Evolutionary conservation across 169 alveolate genomes (phyloP), one percentile per base, ranked within the genome.

Genomic region (Plasmodium sp.): DNA sequence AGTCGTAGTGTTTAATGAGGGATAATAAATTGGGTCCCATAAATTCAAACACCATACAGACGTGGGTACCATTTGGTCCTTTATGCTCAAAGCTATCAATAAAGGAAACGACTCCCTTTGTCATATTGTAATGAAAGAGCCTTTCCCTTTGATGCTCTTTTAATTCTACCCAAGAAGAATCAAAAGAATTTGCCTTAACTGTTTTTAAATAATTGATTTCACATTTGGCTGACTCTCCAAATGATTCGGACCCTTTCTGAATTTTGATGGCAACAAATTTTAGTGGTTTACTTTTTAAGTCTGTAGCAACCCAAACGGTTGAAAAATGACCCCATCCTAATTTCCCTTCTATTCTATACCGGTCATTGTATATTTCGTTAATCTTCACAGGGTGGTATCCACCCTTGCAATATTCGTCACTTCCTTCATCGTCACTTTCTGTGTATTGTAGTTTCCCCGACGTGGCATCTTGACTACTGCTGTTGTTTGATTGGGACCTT

Each of bases 251-350:
- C 73, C 99, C 97, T 95, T 99, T 98, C 96, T 99, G 99, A 83
- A 99, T 98, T 96, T 99, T 99, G 81, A 99, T 96, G 27, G 99
- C 99, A 80, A 99, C 99, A 94, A 97, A 99, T 18, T 97, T 97
- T 45, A 97, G 96, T 62, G 98, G 98, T 72, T 97, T 97, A 34
- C 95, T 94, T 83, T 94, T 81, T 67, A 96, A 93, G 95, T 99
- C 99, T 41, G 98, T 96, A n/a, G 99, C 99, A 45, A 99, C 98
- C 99, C 99, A 99, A 27, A 99, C 99, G 0, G 99, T 99, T 58
- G 99, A 98, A 97, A 99, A 99, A 94, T 99, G 99, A 7, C 99
- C 99, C 99, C 99, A 99, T 7, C 99, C 99, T 73, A 99, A 97
- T 96, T 99, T 99, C 88, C 99, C 98, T 94, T 99, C 99, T 43